A percentile compares a stretch with the other conserved stretches of the same genome.
phyloP scores from a whole-genome alignment of 202 grass and related monocot species.

The Bolboschoenoplectus hybrid region DNA sequence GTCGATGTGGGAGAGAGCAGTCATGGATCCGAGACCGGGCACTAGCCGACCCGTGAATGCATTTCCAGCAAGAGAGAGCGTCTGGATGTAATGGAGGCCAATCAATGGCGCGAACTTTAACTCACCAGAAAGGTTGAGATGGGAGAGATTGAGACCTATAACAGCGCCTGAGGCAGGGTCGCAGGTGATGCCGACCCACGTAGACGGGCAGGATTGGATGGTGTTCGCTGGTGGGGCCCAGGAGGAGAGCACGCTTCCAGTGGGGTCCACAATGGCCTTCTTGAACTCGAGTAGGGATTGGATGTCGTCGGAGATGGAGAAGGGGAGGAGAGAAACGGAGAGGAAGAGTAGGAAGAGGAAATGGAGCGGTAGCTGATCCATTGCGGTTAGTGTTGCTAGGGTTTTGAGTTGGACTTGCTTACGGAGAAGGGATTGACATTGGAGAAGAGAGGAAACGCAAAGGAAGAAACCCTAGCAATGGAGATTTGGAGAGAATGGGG shows the following conservation, averaged over 20 bases:
- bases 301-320: conserved; percentile 57
- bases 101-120: conserved; percentile 74
- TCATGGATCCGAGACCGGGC: conserved; percentile 65
- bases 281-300: conserved; percentile 90
- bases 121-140: conserved; percentile 76
- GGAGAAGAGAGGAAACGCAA: conserved; percentile 12
- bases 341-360: conserved; percentile 36
- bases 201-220: conserved; percentile 47
- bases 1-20: conserved; percentile 74
- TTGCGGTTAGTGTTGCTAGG: background rate
- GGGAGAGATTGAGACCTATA: conserved; percentile 61
- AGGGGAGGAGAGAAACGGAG: conserved; percentile 19
- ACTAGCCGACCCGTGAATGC: conserved; percentile 92
- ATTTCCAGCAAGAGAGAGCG: conserved; percentile 83
- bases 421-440: background rate
- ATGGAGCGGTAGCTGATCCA: conserved; percentile 34
- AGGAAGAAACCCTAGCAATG: conserved; percentile 35
- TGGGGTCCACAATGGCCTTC: conserved; percentile 67
- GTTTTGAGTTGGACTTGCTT: conserved; percentile 11
- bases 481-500: conserved; percentile 50
- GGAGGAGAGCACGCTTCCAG: conserved; percentile 53
- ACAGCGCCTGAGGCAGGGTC: conserved; percentile 56
- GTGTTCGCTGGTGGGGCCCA: conserved; percentile 53
- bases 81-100: conserved; percentile 58
- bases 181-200: conserved; percentile 78